Conservation (phyloP, 345 rosid species). For the Salix suchowensis region DNA sequence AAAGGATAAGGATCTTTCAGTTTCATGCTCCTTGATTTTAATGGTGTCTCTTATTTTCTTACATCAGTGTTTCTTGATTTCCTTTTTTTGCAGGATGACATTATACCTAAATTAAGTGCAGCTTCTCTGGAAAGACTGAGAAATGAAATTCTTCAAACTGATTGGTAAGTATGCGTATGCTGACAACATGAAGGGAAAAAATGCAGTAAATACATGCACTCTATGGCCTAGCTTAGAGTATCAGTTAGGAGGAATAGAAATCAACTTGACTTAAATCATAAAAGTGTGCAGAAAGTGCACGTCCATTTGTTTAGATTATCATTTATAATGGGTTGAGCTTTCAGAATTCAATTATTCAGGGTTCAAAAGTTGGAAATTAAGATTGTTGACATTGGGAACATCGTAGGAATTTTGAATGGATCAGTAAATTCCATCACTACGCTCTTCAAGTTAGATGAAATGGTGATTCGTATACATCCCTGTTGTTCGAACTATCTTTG, state of each 20-base stretch:
- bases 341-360: background rate
- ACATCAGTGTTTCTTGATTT: background rate
- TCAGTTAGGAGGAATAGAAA: background rate
- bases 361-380: background rate
- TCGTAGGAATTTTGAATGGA: background rate
- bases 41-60: background rate
- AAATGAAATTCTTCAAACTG: slow-evolving; percentile 80
- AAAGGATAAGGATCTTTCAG: background rate
- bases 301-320: background rate
- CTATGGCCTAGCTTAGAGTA: background rate
- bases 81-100: slow-evolving; percentile 60
- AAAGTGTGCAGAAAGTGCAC: background rate
- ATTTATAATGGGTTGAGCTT: background rate
- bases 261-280: background rate
- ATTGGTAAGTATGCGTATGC: slow-evolving; percentile 50
- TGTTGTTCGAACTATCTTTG: background rate
- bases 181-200: background rate
- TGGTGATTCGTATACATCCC: background rate
- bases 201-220: background rate
- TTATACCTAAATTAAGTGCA: slow-evolving; percentile 71
- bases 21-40: background rate
- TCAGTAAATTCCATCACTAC: background rate
- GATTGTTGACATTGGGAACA: background rate
- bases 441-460: background rate
- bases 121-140: slow-evolving; percentile 74